Conservation (phyloP, 169 alveolate genomes). For the Cryptosporidium sp. region DNA sequence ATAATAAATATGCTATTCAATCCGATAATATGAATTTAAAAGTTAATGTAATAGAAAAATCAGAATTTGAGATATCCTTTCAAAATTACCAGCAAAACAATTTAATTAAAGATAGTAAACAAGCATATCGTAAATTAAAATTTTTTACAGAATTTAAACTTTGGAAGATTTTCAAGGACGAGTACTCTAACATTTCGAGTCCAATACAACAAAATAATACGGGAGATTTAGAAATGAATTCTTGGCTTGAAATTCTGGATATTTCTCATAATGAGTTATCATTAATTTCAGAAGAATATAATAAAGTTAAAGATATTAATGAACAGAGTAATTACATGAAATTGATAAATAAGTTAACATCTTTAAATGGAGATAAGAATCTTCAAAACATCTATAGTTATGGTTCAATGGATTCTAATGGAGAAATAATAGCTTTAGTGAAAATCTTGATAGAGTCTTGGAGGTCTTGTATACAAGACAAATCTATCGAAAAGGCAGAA, state of each 20-base stretch:
- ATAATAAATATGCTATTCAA: constrained; percentile 30
- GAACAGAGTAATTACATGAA: neutral
- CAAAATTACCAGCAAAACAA: neutral
- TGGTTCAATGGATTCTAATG: neutral
- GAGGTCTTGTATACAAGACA: constrained; percentile 1
- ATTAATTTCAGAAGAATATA: constrained; percentile 29
- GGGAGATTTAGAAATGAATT: constrained; percentile 4
- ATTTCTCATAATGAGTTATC: constrained; percentile 52
- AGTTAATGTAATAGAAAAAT: neutral
- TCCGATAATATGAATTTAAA: neutral
- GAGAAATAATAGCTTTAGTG: constrained; percentile 26
- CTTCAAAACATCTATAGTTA: neutral
- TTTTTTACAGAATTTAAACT: constrained; percentile 56
- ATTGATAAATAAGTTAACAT: neutral
- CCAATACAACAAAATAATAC: neutral
- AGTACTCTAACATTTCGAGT: neutral
- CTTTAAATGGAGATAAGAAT: neutral
- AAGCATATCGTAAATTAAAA: neutral
- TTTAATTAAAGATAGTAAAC: neutral
- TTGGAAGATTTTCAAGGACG: constrained; percentile 25
- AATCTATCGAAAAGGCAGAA: constrained; percentile 5
- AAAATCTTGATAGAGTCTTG: constrained; percentile 21
- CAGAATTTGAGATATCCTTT: neutral
- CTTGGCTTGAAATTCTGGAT: constrained; percentile 59
- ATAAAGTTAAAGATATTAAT: neutral